These are phyloP conservation scores for Leucoagaricus sp. DNA, from an alignment of 1,284 basidiomycete species.

Conservation along the genomic window DNA sequence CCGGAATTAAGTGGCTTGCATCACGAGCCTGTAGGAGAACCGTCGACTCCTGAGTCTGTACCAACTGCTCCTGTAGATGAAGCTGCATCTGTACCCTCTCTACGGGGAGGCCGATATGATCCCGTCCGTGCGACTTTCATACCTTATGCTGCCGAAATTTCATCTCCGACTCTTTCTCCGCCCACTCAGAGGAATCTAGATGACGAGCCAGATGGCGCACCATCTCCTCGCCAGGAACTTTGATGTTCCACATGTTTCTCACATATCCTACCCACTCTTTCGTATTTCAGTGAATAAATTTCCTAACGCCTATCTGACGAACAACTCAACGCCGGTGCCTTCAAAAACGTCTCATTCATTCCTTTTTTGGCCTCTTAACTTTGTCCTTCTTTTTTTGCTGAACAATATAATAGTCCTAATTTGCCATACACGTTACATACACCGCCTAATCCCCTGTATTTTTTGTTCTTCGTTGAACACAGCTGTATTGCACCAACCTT, in stretches of 20 bases:
- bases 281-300: conserved; percentile 31
- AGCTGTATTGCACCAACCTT: conserved; percentile 22
- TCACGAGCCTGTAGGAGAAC: conserved; percentile 1
- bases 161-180: conserved; percentile 12
- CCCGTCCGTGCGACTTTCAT: conserved; percentile 43
- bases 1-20: neutral
- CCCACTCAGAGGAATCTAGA: conserved; percentile 5
- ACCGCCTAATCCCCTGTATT: conserved; percentile 14
- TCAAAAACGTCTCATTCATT: conserved; percentile 29
- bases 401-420: conserved; percentile 25
- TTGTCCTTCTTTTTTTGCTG: conserved; percentile 14
- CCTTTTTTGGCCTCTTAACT: conserved; percentile 23
- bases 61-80: conserved; percentile 14
- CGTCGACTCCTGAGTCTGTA: conserved; percentile 17
- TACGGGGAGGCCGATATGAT: conserved; percentile 46
- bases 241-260: conserved; percentile 10
- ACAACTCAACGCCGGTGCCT: conserved; percentile 12
- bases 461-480: conserved; percentile 23
- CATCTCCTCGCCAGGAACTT: conserved; percentile 22
- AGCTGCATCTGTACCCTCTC: conserved; percentile 20
- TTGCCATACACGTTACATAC: neutral
- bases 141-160: conserved; percentile 17
- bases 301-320: conserved; percentile 20
- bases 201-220: conserved; percentile 20
- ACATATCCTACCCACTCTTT: conserved; percentile 20